Evolutionary conservation across 257 asterid species (phyloP).

Genomic region (Scutellaria minor): DNA sequence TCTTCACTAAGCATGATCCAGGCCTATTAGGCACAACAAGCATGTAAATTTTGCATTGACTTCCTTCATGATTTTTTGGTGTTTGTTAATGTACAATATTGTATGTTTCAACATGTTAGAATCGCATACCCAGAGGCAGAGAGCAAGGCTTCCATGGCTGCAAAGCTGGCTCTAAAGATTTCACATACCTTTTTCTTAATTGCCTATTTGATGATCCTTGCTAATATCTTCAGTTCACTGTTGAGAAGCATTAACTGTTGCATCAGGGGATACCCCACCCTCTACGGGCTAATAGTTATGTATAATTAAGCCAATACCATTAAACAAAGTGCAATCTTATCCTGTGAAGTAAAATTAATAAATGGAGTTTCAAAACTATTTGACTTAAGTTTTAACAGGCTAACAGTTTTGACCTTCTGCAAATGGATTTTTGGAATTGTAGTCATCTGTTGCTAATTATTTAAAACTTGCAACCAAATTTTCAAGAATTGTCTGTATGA

Average conservation of each 20-base stretch:
- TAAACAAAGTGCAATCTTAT: neutral
- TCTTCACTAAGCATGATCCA: neutral
- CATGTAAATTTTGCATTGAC: neutral
- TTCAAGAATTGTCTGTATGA: neutral
- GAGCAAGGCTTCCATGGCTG: neutral
- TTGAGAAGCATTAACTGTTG: conserved; percentile 8
- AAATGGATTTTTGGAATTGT: neutral
- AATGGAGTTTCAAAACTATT: neutral
- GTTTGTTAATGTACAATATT: neutral
- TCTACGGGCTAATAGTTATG: neutral
- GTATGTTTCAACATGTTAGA: neutral
- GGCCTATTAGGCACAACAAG: conserved; percentile 4
- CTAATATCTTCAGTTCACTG: conserved; percentile 9
- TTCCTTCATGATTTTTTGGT: neutral
- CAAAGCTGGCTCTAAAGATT: neutral
- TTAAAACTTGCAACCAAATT: neutral
- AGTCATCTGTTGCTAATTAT: neutral
- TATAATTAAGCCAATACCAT: neutral
- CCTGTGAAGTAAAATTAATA: neutral
- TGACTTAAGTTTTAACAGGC: conserved; percentile 3
- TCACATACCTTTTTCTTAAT: neutral
- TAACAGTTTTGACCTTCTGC: conserved; percentile 12
- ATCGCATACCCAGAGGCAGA: neutral
- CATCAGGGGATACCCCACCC: neutral
- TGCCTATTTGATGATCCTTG: neutral